phyloP scores from a whole-genome alignment of 148 eudicot genomes.

The Agrostemma githago region DNA sequence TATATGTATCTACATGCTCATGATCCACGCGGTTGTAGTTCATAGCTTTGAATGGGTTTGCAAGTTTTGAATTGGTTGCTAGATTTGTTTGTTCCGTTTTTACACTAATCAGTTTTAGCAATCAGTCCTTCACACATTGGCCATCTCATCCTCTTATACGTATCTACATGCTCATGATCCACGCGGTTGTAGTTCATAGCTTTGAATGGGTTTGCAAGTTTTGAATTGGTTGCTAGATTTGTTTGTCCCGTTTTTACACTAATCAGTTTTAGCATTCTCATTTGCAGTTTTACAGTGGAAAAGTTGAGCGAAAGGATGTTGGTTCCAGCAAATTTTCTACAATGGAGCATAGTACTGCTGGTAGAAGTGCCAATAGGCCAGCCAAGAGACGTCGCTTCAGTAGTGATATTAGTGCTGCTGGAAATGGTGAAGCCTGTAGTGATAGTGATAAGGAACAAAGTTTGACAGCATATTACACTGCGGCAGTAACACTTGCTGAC shows the following conservation, averaged over 20 bases:
- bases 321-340: slow-evolving; percentile 40
- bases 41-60: background rate
- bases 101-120: slow-evolving; percentile 14
- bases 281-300: slow-evolving; percentile 63
- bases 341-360: slow-evolving; percentile 33
- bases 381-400: slow-evolving; percentile 65
- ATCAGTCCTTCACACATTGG: background rate
- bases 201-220: background rate
- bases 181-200: slow-evolving; percentile 9
- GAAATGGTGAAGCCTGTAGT: slow-evolving; percentile 71
- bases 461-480: slow-evolving; percentile 64
- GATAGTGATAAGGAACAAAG: slow-evolving; percentile 85
- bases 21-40: slow-evolving; percentile 5
- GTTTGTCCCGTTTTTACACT: background rate
- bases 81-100: background rate
- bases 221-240: background rate
- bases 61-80: background rate
- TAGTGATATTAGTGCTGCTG: slow-evolving; percentile 38
- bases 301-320: slow-evolving; percentile 46
- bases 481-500: slow-evolving; percentile 65
- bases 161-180: background rate
- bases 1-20: background rate
- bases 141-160: background rate
- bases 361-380: slow-evolving; percentile 52
- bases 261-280: slow-evolving; percentile 15